phyloP scores from a whole-genome alignment of 306 rosid species.

The Trichosanthes cucumerina region DNA sequence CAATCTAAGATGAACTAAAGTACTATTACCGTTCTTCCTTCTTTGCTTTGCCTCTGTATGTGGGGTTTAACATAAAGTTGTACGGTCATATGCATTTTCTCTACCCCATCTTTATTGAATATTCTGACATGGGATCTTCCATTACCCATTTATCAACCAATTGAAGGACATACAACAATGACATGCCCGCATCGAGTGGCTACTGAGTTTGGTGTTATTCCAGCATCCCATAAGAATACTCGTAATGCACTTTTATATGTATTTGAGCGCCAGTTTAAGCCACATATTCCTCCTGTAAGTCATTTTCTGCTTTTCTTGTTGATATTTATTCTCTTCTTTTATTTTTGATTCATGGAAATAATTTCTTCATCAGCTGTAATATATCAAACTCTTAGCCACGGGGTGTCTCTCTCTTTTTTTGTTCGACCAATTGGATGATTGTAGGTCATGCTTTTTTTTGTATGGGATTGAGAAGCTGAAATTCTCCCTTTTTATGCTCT shows the following conservation, averaged over 20 bases:
- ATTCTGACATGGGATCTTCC: background rate
- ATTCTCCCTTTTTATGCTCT: background rate
- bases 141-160: conserved; percentile 9
- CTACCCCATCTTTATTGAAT: background rate
- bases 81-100: background rate
- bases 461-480: background rate
- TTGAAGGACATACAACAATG: conserved; percentile 85
- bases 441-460: background rate
- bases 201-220: conserved; percentile 76
- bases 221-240: conserved; percentile 52
- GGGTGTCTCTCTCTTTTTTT: background rate
- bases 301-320: background rate
- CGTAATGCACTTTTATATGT: conserved; percentile 59
- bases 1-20: too few species aligned
- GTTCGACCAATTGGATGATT: background rate
- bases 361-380: background rate
- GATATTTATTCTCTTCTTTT: background rate
- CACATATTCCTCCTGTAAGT: conserved; percentile 41
- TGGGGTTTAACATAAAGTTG: background rate
- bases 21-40: background rate
- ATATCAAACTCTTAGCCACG: background rate
- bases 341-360: background rate
- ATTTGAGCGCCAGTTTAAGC: conserved; percentile 76
- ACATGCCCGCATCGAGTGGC: conserved; percentile 79
- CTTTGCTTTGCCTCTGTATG: background rate